Evolutionary conservation across 805 yeast species (phyloP), one percentile per base, ranked within the genome.

Genomic region (Trichomonascus vanleenenianus): DNA sequence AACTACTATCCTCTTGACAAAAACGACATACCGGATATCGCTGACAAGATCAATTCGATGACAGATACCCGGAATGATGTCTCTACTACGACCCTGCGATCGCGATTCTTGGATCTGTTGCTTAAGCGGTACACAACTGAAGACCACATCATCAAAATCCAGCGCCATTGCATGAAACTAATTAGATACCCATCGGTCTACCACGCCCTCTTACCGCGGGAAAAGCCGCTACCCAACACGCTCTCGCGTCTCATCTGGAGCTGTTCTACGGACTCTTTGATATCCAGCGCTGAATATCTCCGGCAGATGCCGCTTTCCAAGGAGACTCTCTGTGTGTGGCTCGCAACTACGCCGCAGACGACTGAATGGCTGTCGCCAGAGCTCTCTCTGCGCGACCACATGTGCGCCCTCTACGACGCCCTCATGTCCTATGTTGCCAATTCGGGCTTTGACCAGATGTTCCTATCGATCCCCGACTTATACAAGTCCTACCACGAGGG

Each of bases 61-160:
- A 12, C n/a, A 9, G 22, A 20, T 9, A 16, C 38, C 14, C 31
- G 44, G 9, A 19, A 11, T 9, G 38, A 42, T 16, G 39, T 11
- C 10, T 30, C 15, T 12, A n/a, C 39, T 2, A 15, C 44, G 9
- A 3, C 20, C 4, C 16, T 42, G 18, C 16, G 44, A 33, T 33
- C 44, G 14, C 30, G 33, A 6, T 34, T 42, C 11, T 33, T 42
- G 8, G 44, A 42, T 5, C 16, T 19, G 8, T 32, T 42, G 15
- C 33, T 42, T 30, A 20, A 20, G 19, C 16, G 14, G 30, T 12
- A 22, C 30, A 10, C 15, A 15, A 22, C 30, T 3, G 11, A 31
- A 12, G 18, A 27, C 18, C 12, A 32, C 30, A n/a, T 25, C 4
- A 15, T 19, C 12, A n/a, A 16, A 10, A 12, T 25, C 38, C 15